These are phyloP conservation scores for Exophiala sp. DNA, from an alignment of 2,329 filamentous ascomycete species.

Conservation along the genomic window DNA sequence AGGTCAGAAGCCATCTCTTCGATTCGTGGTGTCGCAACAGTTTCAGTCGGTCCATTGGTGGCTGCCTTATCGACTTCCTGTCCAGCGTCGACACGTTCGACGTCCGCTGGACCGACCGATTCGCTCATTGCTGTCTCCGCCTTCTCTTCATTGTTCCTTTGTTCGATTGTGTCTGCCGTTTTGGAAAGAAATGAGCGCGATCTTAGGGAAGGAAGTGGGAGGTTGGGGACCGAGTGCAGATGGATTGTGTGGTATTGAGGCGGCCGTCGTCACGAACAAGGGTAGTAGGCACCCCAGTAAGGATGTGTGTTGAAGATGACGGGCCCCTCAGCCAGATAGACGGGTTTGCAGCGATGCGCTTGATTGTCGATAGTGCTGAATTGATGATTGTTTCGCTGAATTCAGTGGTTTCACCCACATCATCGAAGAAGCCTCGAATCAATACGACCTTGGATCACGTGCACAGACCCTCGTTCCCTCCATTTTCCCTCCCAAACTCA, in stretches of 20 bases:
- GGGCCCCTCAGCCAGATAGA: not conserved
- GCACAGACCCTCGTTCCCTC: no score
- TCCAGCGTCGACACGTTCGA: constrained; percentile 13
- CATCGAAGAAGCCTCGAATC: no score
- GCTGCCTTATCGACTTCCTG: constrained; percentile 5
- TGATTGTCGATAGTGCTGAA: not conserved
- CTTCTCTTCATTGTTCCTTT: constrained; percentile 23
- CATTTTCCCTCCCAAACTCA: no score
- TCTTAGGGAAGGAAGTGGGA: constrained; percentile 15
- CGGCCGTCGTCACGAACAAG: not conserved
- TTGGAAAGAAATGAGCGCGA: constrained; percentile 22
- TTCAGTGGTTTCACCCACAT: not conserved
- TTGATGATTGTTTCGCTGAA: constrained; percentile 13
- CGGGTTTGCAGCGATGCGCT: not conserved
- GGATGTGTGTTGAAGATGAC: constrained; percentile 1
- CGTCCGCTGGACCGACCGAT: constrained; percentile 10
- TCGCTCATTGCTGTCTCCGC: constrained; percentile 19
- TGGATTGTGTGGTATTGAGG: constrained; percentile 11
- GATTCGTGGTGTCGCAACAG: constrained; percentile 3
- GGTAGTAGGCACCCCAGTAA: not conserved
- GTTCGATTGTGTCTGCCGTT: constrained; percentile 20
- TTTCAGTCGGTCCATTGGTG: not conserved
- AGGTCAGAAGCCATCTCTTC: constrained; percentile 8
- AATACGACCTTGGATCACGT: no score
- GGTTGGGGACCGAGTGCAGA: constrained; percentile 10